Base-by-base conservation (phyloP, 352 stramenopile genomes). In the Pythium biforme region DNA sequence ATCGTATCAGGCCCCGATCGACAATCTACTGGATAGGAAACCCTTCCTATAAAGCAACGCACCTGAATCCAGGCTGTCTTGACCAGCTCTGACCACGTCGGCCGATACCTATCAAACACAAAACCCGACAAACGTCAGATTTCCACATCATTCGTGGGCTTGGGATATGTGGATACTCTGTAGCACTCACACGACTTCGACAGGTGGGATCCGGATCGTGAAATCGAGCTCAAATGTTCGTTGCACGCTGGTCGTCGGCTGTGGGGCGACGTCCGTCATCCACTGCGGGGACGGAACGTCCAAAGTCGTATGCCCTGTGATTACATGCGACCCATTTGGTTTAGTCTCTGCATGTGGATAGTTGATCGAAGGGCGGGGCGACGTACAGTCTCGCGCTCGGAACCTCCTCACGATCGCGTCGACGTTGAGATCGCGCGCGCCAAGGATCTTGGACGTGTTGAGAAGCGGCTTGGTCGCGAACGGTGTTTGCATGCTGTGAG, bases 31-130 rank as follows among this genome's bases (percentile, higher is more conserved):
- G n/a, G n/a, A n/a, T n/a, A n/a, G n/a, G n/a, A n/a, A n/a, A n/a
- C n/a, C n/a, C n/a, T n/a, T n/a, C n/a, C n/a, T n/a, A n/a, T n/a
- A 19, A 10, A 7, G 34, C 15, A 59, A 19, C 4, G 11, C 43
- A 90, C 81, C 72, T 90, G 81, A 37, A 88, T 86, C 81, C 81
- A 90, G 56, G 75, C 81, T 2, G 69, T 73, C 54, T 90, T 90
- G 17, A 85, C 48, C 1, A 88, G 70, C 39, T 90, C 81, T 1
- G 73, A 59, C 81, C 81, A 90, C 31, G 72, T 71, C 9, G 79
- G 72, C 20, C 68, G 69, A 55, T 90, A 90, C 15, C 81, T 88
- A 48, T 5, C 8, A n/a, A 0, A 61, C 34, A 4, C 51, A 64
- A n/a, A n/a, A n/a, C n/a, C n/a, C n/a, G n/a, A n/a, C n/a, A n/a